Evolutionary conservation across 805 yeast genomes (phyloP).

Genomic region (Kurtzmaniella fragi): DNA sequence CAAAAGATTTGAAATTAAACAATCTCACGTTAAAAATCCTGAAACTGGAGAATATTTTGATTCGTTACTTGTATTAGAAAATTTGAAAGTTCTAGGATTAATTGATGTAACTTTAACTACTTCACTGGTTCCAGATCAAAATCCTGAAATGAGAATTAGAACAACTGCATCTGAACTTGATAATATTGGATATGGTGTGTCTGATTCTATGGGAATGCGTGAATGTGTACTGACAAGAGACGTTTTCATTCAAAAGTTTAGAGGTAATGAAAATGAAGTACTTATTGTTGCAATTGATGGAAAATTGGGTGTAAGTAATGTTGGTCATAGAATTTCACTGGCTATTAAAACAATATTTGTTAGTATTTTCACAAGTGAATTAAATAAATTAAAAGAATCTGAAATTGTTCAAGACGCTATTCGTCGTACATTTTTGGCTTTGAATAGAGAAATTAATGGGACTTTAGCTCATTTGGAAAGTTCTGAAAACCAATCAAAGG

Average conservation of each 20-base stretch:
- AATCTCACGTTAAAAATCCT: slow-evolving; percentile 50
- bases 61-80: slow-evolving; percentile 54
- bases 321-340: slow-evolving; percentile 54
- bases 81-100: slow-evolving; percentile 71
- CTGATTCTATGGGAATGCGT: slow-evolving; percentile 75
- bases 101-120: slow-evolving; percentile 95
- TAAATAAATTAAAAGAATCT: slow-evolving; percentile 38
- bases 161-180: slow-evolving; percentile 81
- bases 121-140: slow-evolving; percentile 84
- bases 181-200: slow-evolving; percentile 80
- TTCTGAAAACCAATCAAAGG: slow-evolving; percentile 32
- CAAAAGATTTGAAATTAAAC: slow-evolving; percentile 83
- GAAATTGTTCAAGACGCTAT: slow-evolving; percentile 68
- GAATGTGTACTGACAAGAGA: slow-evolving; percentile 71
- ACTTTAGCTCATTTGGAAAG: slow-evolving; percentile 42
- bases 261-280: slow-evolving; percentile 80
- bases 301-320: slow-evolving; percentile 47
- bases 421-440: slow-evolving; percentile 70
- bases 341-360: slow-evolving; percentile 71
- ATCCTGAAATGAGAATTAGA: slow-evolving; percentile 75
- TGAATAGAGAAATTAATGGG: slow-evolving; percentile 80
- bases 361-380: slow-evolving; percentile 61
- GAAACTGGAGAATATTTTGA: slow-evolving; percentile 64
- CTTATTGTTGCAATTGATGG: slow-evolving; percentile 86
- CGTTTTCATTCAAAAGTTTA: slow-evolving; percentile 77